Conservation (phyloP, 2,329 filamentous ascomycete genomes). For the Colletotrichum trifolii region DNA sequence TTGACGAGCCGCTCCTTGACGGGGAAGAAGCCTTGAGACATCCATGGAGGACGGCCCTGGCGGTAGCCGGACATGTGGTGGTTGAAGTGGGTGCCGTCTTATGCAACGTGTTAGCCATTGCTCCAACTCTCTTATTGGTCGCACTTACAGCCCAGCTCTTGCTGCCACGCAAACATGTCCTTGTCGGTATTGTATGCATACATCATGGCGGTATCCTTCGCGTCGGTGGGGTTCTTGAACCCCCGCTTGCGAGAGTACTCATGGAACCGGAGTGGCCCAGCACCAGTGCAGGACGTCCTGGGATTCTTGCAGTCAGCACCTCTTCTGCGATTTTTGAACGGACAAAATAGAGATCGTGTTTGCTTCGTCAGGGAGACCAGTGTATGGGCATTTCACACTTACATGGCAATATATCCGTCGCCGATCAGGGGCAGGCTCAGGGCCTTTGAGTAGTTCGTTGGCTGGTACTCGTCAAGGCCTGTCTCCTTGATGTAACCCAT, state of each 20-base stretch:
- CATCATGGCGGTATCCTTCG: constrained; percentile 44
- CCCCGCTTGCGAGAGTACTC: constrained; percentile 42
- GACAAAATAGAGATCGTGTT: background rate
- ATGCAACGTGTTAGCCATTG: background rate
- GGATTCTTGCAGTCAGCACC: background rate
- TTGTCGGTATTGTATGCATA: constrained; percentile 49
- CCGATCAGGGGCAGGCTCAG: constrained; percentile 48
- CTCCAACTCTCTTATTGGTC: fast-evolving
- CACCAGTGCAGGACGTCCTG: constrained; percentile 30
- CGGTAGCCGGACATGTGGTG: constrained; percentile 50
- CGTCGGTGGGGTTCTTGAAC: constrained; percentile 42
- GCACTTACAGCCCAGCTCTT: constrained; percentile 35
- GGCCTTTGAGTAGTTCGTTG: constrained; percentile 51
- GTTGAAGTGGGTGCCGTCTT: constrained; percentile 46
- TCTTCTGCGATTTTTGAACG: background rate
- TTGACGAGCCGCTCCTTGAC: constrained; percentile 46
- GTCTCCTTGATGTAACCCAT: constrained; percentile 54
- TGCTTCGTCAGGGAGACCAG: background rate
- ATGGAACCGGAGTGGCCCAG: constrained; percentile 43
- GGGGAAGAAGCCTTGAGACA: constrained; percentile 45
- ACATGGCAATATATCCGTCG: constrained; percentile 48
- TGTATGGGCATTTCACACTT: constrained; percentile 10
- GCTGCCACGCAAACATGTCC: constrained; percentile 49
- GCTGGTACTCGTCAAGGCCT: constrained; percentile 48
- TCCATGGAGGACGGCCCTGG: constrained; percentile 48